phyloP scores from a whole-genome alignment of 768 basidiomycete genomes.

The Calocera cornea region DNA sequence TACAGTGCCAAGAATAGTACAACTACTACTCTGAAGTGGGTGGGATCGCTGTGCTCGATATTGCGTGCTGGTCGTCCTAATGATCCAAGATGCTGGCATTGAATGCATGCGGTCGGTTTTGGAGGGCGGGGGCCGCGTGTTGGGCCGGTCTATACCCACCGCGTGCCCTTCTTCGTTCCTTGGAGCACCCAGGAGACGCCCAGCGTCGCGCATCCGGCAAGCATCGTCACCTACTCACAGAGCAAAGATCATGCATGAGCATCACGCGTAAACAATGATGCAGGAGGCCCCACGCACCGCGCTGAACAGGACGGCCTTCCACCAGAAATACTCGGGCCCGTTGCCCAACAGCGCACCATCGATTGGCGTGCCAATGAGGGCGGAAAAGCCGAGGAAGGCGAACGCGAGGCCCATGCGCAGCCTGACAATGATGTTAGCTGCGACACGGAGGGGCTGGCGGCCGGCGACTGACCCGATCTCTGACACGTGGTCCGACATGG shows the following conservation, averaged over 20 bases:
- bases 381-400: not conserved
- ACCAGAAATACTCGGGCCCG: slow-evolving; percentile 30
- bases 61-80: too few species aligned
- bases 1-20: too few species aligned
- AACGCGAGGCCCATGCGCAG: slow-evolving; percentile 3
- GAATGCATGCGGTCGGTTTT: too few species aligned
- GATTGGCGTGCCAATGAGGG: slow-evolving; percentile 38
- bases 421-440: not conserved
- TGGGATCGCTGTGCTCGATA: too few species aligned
- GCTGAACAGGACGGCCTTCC: slow-evolving; percentile 42
- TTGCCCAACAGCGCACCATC: slow-evolving; percentile 42
- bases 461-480: not conserved
- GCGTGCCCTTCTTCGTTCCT: not conserved
- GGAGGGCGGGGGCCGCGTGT: too few species aligned
- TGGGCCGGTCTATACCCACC: not conserved
- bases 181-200: not conserved
- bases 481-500: not conserved
- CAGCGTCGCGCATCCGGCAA: not conserved
- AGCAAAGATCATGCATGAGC: not conserved
- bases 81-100: too few species aligned
- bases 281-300: slow-evolving; percentile 23
- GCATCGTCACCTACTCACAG: not conserved
- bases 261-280: not conserved
- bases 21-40: too few species aligned
- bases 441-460: too few species aligned